Base-by-base conservation (phyloP, 768 basidiomycete species). In the Leccinum subtestaceum region DNA sequence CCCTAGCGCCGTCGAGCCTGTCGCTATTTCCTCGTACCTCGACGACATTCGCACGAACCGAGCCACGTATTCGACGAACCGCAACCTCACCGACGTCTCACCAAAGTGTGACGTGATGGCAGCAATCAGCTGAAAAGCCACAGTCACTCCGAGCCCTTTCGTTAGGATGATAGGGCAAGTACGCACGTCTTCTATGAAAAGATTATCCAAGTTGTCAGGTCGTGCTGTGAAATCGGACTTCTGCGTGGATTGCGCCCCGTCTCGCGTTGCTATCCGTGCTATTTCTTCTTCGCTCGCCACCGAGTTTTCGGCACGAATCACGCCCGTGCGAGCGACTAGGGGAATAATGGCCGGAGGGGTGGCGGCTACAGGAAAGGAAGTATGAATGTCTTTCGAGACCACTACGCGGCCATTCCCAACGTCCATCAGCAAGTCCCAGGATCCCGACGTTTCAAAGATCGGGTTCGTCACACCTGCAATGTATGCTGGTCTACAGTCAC, bases 381-480 rank as follows among this genome's bases (percentile, higher is more conserved):
- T 64, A 62, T 84, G 82, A 45, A 98, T 90, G 62, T 98, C 91
- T 71, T 88, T 95, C 40, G 91, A 87, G 13, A 98, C 88, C 2
- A 87, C 87, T 58, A 99, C 91, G 38, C 84, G 86, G 10, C 93
- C 93, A 0, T 86, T 84, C 51, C 92, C 89, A 61, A 98, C 86
- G 69, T 98, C 94, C 72, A 96, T 91, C 43, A 98, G 78, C 8
- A 99, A 77, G 72, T 99, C 97, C 97, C 97, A 99, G 12, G 84
- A 81, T 0, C 87, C 85, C 0, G 89, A 83, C 1, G 88, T 79
- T 67, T 96, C 93, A 74, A 98, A 98, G 49, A 98, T 94, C 2
- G 95, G 97, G 67, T 99, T 99, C 1, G 93, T 95, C 3, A 98
- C 96, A 1, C 97, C 97, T 10, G 95, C 97, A 54, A 99, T 95